A percentile compares a stretch with the other conserved stretches of the same genome.
Conservation (phyloP, 768 basidiomycete species). For the Rhizopogon vinicolor region DNA sequence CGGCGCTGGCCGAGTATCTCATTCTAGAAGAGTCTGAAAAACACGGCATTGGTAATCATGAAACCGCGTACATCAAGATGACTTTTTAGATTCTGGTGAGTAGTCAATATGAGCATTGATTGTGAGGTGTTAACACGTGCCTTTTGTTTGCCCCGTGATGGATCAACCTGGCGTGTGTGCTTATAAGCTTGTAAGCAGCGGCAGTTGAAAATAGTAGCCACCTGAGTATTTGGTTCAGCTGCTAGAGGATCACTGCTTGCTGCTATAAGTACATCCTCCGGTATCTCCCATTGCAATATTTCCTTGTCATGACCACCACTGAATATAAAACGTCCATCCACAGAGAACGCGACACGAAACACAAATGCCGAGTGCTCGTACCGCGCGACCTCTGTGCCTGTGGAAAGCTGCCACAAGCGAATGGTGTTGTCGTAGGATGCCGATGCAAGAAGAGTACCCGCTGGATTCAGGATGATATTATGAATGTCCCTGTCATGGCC, state of each 20-base stretch:
- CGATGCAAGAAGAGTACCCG: slow-evolving; percentile 21
- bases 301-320: neutral
- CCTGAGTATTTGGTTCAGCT: neutral
- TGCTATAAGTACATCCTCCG: neutral
- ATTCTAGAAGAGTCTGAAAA: neutral
- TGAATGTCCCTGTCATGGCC: slow-evolving; percentile 17
- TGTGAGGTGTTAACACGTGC: neutral
- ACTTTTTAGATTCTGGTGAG: neutral
- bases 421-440: slow-evolving; percentile 24
- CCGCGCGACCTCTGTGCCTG: slow-evolving; percentile 11
- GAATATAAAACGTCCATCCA: neutral
- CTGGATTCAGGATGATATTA: slow-evolving; percentile 22
- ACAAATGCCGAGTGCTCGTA: too few relatives aligned
- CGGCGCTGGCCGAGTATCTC: neutral
- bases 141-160: neutral
- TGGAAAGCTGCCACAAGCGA: slow-evolving; percentile 22
- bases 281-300: neutral
- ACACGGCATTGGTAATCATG: neutral
- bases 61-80: neutral
- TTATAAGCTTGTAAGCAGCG: neutral
- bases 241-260: neutral
- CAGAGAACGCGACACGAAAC: neutral
- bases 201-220: neutral
- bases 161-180: neutral
- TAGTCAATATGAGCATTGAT: neutral